Evolutionary conservation across 164 flowering plant genomes (phyloP).

Genomic region (Dillenia turbinata): DNA sequence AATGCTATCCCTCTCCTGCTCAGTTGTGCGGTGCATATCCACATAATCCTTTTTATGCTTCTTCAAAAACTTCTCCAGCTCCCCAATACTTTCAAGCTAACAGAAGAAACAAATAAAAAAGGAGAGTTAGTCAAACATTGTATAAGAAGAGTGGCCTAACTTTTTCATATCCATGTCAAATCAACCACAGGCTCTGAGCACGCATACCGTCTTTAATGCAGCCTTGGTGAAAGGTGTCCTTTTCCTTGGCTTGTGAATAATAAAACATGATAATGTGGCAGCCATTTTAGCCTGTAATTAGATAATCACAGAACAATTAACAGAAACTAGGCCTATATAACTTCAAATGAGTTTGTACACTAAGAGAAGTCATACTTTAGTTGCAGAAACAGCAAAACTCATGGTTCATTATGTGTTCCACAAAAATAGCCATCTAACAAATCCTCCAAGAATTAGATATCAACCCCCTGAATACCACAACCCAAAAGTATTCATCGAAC

Average conservation of each 20-base stretch:
- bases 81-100: slow-evolving; percentile 86
- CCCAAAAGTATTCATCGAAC: too few relatives aligned
- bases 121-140: neutral
- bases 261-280: slow-evolving; percentile 66
- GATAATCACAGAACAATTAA: slow-evolving; percentile 4
- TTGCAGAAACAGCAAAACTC: too few relatives aligned
- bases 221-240: slow-evolving; percentile 73
- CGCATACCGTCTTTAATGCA: slow-evolving; percentile 64
- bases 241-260: slow-evolving; percentile 69
- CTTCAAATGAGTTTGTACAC: too few relatives aligned
- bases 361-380: too few relatives aligned
- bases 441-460: too few relatives aligned
- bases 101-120: neutral
- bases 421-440: too few relatives aligned
- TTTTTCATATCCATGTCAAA: neutral
- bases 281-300: slow-evolving; percentile 61
- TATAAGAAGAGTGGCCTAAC: neutral
- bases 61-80: slow-evolving; percentile 64
- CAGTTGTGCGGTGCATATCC: slow-evolving; percentile 80
- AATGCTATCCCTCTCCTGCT: slow-evolving; percentile 88
- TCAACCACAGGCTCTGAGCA: neutral
- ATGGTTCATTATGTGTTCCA: too few relatives aligned
- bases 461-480: too few relatives aligned
- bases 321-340: neutral
- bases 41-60: slow-evolving; percentile 89